Conservation (phyloP, 2,329 filamentous ascomycete species). For the Ceratocystiopsis sp. region DNA sequence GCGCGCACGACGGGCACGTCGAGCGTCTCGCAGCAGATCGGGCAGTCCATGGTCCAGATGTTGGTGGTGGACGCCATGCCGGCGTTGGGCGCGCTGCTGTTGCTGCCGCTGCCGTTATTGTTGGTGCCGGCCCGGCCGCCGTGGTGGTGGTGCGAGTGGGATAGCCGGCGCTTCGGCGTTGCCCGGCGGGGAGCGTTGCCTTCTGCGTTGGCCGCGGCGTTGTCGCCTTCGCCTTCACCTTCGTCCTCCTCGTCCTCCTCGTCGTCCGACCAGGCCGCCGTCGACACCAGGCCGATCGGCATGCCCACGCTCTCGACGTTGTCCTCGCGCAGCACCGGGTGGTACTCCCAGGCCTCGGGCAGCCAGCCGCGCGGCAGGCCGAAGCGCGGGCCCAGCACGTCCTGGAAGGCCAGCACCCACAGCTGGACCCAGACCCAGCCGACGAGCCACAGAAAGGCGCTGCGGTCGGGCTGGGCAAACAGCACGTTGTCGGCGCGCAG, state of each 20-base stretch:
- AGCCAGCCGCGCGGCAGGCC: constrained; percentile 55
- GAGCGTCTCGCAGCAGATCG: constrained; percentile 83
- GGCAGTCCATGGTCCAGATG: constrained; percentile 60
- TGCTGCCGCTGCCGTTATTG: constrained; percentile 7
- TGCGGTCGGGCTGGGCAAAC: constrained; percentile 53
- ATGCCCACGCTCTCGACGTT: constrained; percentile 62
- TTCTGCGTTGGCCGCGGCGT: no score
- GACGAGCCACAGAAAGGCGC: constrained; percentile 44
- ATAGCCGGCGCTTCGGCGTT: constrained; percentile 15
- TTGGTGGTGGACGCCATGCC: constrained; percentile 18
- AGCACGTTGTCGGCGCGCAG: constrained; percentile 62
- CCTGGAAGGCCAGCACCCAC: constrained; percentile 60
- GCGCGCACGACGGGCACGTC: constrained; percentile 68
- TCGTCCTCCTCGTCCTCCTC: not conserved
- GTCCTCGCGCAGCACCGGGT: constrained; percentile 73
- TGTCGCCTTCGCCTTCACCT: not conserved
- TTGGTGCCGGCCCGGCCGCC: not conserved
- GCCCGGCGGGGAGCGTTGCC: not conserved
- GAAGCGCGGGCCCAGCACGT: constrained; percentile 75
- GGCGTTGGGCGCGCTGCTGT: constrained; percentile 12
- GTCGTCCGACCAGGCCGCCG: not conserved
- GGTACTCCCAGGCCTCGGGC: constrained; percentile 82
- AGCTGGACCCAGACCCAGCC: constrained; percentile 84
- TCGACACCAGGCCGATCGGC: constrained; percentile 49
- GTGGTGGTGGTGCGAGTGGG: constrained; percentile 6